phyloP scores from a whole-genome alignment of 2,329 filamentous ascomycete genomes.

The Drechslerella stenobrocha region DNA sequence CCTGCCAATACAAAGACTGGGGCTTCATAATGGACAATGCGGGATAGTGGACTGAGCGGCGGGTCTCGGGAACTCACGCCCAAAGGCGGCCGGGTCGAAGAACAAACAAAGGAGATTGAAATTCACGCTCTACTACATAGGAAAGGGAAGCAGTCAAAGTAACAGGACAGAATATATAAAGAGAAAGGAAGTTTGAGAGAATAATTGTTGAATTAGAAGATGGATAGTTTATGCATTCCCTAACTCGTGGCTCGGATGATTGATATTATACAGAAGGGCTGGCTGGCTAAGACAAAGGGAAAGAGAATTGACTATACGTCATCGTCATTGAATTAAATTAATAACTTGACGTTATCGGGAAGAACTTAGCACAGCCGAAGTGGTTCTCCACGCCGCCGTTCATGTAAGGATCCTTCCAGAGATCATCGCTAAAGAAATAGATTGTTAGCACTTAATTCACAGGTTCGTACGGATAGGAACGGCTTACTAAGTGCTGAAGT shows the following conservation, averaged over 20 bases:
- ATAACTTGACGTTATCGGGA: slow-evolving; percentile 55
- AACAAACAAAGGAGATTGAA: neutral
- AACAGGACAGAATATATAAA: neutral
- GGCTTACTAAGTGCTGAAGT: slow-evolving; percentile 66
- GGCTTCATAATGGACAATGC: no score
- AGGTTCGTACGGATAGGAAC: neutral
- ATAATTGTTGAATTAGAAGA: slow-evolving; percentile 46
- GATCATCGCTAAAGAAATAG: slow-evolving; percentile 67
- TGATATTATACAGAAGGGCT: slow-evolving; percentile 47
- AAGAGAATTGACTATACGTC: slow-evolving; percentile 11
- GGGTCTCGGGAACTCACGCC: neutral
- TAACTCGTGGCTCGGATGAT: slow-evolving; percentile 46
- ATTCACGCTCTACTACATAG: slow-evolving; percentile 27
- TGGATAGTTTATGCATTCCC: slow-evolving; percentile 48
- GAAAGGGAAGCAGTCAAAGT: slow-evolving; percentile 2
- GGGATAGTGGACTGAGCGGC: no score
- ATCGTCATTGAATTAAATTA: slow-evolving; percentile 41
- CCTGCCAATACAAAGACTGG: no score
- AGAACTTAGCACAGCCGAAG: slow-evolving; percentile 70
- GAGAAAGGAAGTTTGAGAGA: slow-evolving; percentile 24
- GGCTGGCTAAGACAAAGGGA: slow-evolving; percentile 48
- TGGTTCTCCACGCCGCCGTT: slow-evolving; percentile 72
- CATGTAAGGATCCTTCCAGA: slow-evolving; percentile 74
- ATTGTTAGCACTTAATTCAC: slow-evolving; percentile 11
- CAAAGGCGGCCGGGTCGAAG: neutral